These are phyloP conservation scores for Gentiana straminea DNA, from an alignment of 257 asterid genomes.

Conservation along the genomic window DNA sequence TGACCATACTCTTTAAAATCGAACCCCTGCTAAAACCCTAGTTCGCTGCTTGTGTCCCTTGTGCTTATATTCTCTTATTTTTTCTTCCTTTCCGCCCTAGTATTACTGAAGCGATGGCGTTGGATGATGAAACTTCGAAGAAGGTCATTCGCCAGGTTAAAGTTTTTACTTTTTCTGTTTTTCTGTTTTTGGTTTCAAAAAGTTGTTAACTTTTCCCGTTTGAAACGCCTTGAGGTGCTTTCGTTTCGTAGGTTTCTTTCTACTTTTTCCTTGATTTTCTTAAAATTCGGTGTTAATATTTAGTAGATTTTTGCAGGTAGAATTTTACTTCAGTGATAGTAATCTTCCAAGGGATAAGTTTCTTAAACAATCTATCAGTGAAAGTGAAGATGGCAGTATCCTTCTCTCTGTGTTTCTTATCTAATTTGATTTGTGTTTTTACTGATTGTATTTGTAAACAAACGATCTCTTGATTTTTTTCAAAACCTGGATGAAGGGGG, in stretches of 20 bases:
- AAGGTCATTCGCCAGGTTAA: slow-evolving; percentile 87
- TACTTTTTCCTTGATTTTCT: neutral
- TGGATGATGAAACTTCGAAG: slow-evolving; percentile 73
- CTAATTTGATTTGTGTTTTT: neutral
- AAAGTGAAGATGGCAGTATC: slow-evolving; percentile 92
- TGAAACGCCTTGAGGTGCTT: too few species aligned
- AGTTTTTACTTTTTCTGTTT: neutral
- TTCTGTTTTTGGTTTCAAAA: neutral
- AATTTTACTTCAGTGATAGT: slow-evolving; percentile 93
- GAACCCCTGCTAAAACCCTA: slow-evolving; percentile 37
- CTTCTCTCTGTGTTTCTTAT: slow-evolving; percentile 13
- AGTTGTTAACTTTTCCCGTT: too few species aligned
- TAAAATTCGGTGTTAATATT: too few species aligned
- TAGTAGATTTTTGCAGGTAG: slow-evolving; percentile 42
- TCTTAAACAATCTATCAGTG: slow-evolving; percentile 50
- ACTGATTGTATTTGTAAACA: too few species aligned
- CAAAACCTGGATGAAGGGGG: too few species aligned
- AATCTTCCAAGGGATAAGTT: slow-evolving; percentile 87
- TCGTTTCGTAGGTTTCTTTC: neutral
- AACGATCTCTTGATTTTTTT: too few species aligned
- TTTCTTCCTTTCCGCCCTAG: too few species aligned
- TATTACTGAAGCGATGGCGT: slow-evolving; percentile 24
- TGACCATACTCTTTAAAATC: neutral
- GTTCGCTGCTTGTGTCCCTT: slow-evolving; percentile 11
- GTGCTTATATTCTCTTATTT: neutral